Base-by-base conservation (phyloP, 2,329 filamentous ascomycete species). In the Boeremia lycopersici region DNA sequence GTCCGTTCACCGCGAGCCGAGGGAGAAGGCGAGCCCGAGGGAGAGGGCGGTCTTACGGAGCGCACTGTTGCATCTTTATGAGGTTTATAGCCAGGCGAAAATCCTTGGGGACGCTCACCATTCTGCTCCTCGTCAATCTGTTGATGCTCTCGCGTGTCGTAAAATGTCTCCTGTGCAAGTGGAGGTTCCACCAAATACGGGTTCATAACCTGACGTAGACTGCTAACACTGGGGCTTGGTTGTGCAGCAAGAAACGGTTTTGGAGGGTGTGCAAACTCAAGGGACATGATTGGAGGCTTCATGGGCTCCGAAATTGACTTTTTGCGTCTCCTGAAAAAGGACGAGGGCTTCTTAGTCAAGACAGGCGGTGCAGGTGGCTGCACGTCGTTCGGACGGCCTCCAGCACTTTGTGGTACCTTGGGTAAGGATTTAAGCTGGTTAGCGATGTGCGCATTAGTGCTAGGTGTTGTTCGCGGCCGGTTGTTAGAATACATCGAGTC, bases 291-390 rank as follows among this genome's bases (percentile, higher is more conserved):
- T 8, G 88, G 86, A 30, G 89, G 86, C 34, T 82, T 82, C 19
- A 85, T 82, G 39, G 74, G 72, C 59, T 96, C 92, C 12, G 86
- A 84, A 30, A 91, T 77, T 5, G 93, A 96, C 82, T 93, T 96
- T 84, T 98, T 98, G 60, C 93, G 85, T 56, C 95, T 84, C 59
- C 95, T 85, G 78, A 98, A 98, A 78, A 99, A 98, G 0, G 91
- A 93, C 1, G 93, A 96, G 4, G 91, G 86, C 75, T 97, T 97
- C 80, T 97, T 97, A 67, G 90, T 89, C 46, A 97, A 78, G 3
- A 70, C 67, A 23, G 62, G 67, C 44, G 64, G 68, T 42, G 61
- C 58, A 25, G 61, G 61, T 39, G 61, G 65, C 49, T 66, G 69
- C 26, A 49, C 53, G 25, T 68, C 64, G 28, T 56, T 63, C 28